A percentile compares a stretch with the other conserved stretches of the same genome.
Evolutionary conservation across 257 asterid species (phyloP).

Genomic region (Paraleonurus japonicus): DNA sequence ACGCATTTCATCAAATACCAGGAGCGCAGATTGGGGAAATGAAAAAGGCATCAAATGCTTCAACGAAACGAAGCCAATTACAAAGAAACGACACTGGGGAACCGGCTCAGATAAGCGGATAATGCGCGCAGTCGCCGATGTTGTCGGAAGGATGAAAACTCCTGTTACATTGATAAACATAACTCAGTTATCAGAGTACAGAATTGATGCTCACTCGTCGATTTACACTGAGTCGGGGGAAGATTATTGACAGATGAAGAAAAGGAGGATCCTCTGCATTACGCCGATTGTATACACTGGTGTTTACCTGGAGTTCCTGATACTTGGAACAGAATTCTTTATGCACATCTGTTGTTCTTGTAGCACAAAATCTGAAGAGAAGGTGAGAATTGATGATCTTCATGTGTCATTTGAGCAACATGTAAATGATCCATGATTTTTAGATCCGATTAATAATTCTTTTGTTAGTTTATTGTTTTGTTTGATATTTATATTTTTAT

Average conservation of each 20-base stretch:
- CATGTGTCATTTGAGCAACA: conserved; percentile 20
- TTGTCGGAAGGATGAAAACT: conserved; percentile 57
- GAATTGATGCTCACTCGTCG: conserved; percentile 84
- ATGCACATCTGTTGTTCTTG: conserved; percentile 60
- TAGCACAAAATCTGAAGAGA: background rate
- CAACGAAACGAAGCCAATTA: conserved; percentile 78
- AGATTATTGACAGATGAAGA: conserved; percentile 63
- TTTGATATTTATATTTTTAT: background rate
- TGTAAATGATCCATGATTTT: conserved; percentile 23
- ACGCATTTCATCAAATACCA: conserved; percentile 28
- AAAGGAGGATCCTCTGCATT: conserved; percentile 65
- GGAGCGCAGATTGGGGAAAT: conserved; percentile 88
- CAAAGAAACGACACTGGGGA: conserved; percentile 72
- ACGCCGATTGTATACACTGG: conserved; percentile 98
- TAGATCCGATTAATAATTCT: background rate
- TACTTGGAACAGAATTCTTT: conserved; percentile 82
- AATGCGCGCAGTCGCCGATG: conserved; percentile 57
- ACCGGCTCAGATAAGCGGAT: conserved; percentile 68
- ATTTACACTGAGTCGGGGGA: conserved; percentile 71
- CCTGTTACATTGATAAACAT: conserved; percentile 73
- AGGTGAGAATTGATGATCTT: background rate
- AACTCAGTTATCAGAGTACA: conserved; percentile 81
- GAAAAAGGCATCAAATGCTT: conserved; percentile 73
- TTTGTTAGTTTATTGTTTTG: background rate
- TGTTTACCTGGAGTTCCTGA: conserved; percentile 98